Evolutionary conservation across 352 stramenopile genomes (phyloP), one percentile per base, ranked within the genome.

Genomic region (Phytophthora agathidicida): DNA sequence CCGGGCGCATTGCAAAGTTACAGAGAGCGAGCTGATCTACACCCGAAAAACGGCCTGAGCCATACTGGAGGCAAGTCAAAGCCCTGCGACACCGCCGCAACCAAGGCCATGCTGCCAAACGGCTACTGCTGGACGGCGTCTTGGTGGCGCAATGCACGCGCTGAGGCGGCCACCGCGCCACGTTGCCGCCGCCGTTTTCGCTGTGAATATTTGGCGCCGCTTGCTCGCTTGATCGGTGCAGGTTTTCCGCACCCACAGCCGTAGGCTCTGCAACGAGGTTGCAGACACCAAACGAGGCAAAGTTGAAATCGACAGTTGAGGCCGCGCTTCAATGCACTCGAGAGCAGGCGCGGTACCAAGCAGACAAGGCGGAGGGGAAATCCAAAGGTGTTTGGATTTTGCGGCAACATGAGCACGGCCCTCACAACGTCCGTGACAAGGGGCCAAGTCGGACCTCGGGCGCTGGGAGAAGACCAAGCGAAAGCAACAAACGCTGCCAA

Each of bases 321-420:
- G 38, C 38, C 23, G 35, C 37, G 45, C 27, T 50, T 64, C 51
- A 54, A n/a, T 55, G 35, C 17, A 60, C 3, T 16, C 24, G 50
- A 59, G 36, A 44, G 50, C 51, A 63, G 59, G 33, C 50, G 58
- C 27, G 58, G 50, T 50, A 61, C 58, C 32, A 33, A 19, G 38
- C 45, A 64, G 37, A 64, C 55, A 42, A 64, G 54, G 5, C 55
- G 36, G n/a, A n/a, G n/a, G n/a, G n/a, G n/a, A n/a, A n/a, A n/a
- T n/a, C n/a, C n/a, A 24, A 26, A 7, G 33, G 35, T 42, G 27
- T 39, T 48, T 51, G 50, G 35, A 67, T 67, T 62, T 53, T 44
- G 41, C 26, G 22, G 20, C 14, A 30, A 51, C 17, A 46, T 57
- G 46, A 65, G 30, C 35, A 36, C 8, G 27, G 2, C 27, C 22